Base-by-base conservation (phyloP, 1,284 basidiomycete genomes). In the Pascua guehoae region DNA sequence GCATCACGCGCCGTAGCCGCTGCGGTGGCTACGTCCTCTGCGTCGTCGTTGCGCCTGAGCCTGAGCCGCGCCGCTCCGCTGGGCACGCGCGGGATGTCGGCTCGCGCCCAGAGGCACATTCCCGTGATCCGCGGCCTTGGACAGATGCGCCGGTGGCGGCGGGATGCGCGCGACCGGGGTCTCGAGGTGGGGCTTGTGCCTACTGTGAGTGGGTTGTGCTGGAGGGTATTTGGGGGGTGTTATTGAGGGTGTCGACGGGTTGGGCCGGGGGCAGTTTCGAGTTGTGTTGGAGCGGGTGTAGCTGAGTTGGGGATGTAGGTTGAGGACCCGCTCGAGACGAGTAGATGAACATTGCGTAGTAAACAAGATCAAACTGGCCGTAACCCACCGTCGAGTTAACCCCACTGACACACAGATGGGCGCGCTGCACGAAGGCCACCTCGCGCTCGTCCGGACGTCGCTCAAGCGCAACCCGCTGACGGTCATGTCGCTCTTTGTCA, bases 401-500 rank as follows among this genome's bases (percentile, higher is more conserved):
- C 24, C 7, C 24, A 3, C 24, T 32, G 24, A 41, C 16, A 11
- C 5, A 8, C 56, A 75, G 42, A 98, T 98, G 96, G 95, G 95
- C 32, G 94, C 94, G 1, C 78, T 98, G 49, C 95, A 98, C 72
- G 86, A 89, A 32, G 95, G 96, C 0, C 95, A 98, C 75, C 80
- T 97, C 42, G 85, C 88, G 57, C 85, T 98, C 79, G 83, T 84
- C 32, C 74, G 79, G 41, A 71, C 82, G 52, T 93, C 90, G 0
- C 80, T 98, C 7, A 73, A 78, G 0, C 84, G 87, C 56, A 92
- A 94, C 69, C 88, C 94, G 60, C 76, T 88, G 46, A 98, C 95
- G 0, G 86, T 98, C 61, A 81, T 97, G 59, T 97, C 94, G 12
- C 91, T 98, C 65, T 98, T 97, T 75, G 93, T 98, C 57, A 98